Evolutionary conservation across 192 early-diverging fungal species (phyloP).

Genomic region (Coemansia sp.): DNA sequence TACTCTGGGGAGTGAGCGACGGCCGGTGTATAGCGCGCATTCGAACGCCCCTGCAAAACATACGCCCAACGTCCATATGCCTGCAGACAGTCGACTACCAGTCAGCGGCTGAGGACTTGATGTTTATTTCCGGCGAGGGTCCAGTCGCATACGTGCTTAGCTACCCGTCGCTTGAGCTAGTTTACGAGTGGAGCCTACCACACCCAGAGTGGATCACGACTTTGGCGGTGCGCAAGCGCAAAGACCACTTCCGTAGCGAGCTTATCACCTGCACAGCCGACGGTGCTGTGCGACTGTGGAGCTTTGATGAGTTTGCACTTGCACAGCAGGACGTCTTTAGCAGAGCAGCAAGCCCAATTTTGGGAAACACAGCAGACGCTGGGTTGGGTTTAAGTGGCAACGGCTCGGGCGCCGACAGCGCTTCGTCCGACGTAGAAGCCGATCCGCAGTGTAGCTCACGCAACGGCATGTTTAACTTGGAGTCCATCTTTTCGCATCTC

Average conservation of each 20-base stretch:
- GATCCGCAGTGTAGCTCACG: not conserved
- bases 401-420: constrained; percentile 20
- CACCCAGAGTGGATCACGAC: constrained; percentile 47
- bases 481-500: constrained; percentile 33
- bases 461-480: constrained; percentile 24
- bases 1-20: constrained; percentile 41
- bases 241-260: constrained; percentile 43
- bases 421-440: constrained; percentile 13
- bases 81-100: constrained; percentile 43
- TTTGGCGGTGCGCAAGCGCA: constrained; percentile 37
- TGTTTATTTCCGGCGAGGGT: constrained; percentile 46
- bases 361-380: not conserved
- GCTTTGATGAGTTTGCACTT: constrained; percentile 50
- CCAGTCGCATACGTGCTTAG: constrained; percentile 25
- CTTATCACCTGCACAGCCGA: constrained; percentile 45
- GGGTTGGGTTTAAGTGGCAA: constrained; percentile 1
- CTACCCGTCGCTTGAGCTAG: constrained; percentile 45
- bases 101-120: constrained; percentile 38
- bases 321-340: constrained; percentile 44
- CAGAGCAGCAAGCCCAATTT: constrained; percentile 22
- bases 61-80: constrained; percentile 26
- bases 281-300: constrained; percentile 47
- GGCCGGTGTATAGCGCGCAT: constrained; percentile 46
- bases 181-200: constrained; percentile 41
- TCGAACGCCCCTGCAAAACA: constrained; percentile 23